Conservation (phyloP, 139 green algal species). For the Limnomonas spitsbergensis region DNA sequence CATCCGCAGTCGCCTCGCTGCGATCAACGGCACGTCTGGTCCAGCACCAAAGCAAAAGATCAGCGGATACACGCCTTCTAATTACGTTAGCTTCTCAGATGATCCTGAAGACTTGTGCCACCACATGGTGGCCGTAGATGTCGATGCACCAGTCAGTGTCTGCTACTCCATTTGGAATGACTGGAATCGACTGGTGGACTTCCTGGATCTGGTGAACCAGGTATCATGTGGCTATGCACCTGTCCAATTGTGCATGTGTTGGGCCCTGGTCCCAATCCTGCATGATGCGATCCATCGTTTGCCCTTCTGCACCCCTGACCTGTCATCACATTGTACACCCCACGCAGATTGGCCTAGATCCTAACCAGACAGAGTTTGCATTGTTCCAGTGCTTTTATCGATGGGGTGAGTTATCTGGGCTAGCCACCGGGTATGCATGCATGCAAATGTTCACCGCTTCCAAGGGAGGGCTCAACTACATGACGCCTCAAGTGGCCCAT, state of each 20-base stretch:
- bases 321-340: too few relatives aligned
- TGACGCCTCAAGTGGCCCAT: too few relatives aligned
- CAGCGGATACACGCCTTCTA: slow-evolving; percentile 54
- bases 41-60: slow-evolving; percentile 24
- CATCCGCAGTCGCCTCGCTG: too few relatives aligned
- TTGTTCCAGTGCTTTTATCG: slow-evolving; percentile 66
- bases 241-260: too few relatives aligned
- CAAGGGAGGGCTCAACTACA: too few relatives aligned
- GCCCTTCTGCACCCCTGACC: too few relatives aligned
- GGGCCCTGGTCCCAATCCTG: too few relatives aligned
- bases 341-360: slow-evolving; percentile 55
- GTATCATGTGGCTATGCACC: too few relatives aligned
- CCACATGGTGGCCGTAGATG: slow-evolving; percentile 27
- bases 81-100: slow-evolving; percentile 53
- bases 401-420: slow-evolving; percentile 38
- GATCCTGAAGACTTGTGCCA: slow-evolving; percentile 25
- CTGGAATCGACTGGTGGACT: slow-evolving; percentile 57
- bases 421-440: background rate
- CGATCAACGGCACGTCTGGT: too few relatives aligned
- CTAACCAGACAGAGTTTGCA: slow-evolving; percentile 40
- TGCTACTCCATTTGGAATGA: slow-evolving; percentile 61
- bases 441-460: background rate
- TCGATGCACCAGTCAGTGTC: slow-evolving; percentile 37
- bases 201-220: slow-evolving; percentile 60
- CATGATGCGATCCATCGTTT: too few relatives aligned